Conservation (phyloP, 2,329 filamentous ascomycete species). For the Pseudocercospora vitis region DNA sequence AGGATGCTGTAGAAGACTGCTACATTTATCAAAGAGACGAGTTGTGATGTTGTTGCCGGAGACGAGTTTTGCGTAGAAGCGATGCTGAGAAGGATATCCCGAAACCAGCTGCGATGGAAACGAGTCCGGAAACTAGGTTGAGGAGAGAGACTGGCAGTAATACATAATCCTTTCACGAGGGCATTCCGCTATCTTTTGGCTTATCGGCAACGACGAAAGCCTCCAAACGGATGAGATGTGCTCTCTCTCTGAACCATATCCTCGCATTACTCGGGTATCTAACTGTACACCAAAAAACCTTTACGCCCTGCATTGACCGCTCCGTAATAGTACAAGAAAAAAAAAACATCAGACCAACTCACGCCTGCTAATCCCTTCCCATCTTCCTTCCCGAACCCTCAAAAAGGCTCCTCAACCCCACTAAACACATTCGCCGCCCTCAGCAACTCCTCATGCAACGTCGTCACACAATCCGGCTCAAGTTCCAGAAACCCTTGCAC, state of each 20-base stretch:
- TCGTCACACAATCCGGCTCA: conserved; percentile 17
- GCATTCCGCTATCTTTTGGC: too few relatives aligned
- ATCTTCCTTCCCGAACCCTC: neutral
- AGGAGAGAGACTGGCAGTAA: neutral
- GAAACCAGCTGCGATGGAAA: conserved; percentile 18
- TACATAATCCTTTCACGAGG: too few relatives aligned
- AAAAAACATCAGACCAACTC: too few relatives aligned
- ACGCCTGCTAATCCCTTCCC: too few relatives aligned
- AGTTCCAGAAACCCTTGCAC: conserved; percentile 8
- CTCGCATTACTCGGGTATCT: too few relatives aligned
- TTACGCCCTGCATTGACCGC: too few relatives aligned
- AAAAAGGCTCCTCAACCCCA: neutral
- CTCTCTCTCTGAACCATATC: too few relatives aligned
- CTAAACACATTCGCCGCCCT: conserved; percentile 14
- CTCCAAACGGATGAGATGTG: too few relatives aligned
- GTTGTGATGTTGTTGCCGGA: conserved; percentile 65
- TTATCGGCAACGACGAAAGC: too few relatives aligned
- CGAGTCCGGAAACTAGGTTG: conserved; percentile 7
- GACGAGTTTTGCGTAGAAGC: conserved; percentile 69
- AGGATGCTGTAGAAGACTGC: conserved; percentile 76
- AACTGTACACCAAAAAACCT: too few relatives aligned
- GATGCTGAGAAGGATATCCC: conserved; percentile 18
- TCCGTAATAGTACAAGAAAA: too few relatives aligned
- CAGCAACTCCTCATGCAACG: conserved; percentile 15
- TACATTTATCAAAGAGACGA: conserved; percentile 81